Evolutionary conservation across 495 filamentous ascomycete species (phyloP).

Genomic region (Penicillium coprophilum): DNA sequence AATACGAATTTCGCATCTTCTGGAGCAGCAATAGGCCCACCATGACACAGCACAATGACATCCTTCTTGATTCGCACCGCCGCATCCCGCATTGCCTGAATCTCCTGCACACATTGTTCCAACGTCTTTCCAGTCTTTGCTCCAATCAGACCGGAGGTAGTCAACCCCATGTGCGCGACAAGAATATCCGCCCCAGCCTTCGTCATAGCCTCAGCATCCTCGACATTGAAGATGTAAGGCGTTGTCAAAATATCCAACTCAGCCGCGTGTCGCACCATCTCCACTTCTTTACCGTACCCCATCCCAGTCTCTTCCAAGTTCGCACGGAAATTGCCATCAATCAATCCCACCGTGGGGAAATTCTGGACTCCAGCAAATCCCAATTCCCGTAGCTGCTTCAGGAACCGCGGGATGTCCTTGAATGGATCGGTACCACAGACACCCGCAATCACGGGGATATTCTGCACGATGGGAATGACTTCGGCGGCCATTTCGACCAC

Average conservation of each 20-base stretch:
- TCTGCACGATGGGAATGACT: background rate
- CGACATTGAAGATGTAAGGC: background rate
- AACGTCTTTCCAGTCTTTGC: background rate
- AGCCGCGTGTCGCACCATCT: background rate
- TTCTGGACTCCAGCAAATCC: background rate
- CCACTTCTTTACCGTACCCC: background rate
- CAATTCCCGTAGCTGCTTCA: background rate
- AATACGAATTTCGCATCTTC: background rate
- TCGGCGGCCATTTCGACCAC: background rate
- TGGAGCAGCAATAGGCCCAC: background rate
- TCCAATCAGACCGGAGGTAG: background rate
- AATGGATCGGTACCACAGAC: background rate
- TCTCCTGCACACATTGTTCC: background rate
- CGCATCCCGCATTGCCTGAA: background rate
- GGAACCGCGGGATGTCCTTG: background rate
- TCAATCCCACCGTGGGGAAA: background rate
- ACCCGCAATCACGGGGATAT: background rate
- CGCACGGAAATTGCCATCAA: background rate
- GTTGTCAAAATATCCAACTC: background rate
- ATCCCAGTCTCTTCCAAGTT: background rate
- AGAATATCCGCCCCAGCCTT: background rate
- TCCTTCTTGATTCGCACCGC: background rate
- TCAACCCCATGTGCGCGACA: background rate
- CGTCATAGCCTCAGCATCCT: background rate
- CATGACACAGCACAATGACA: background rate